Evolutionary conservation across 1,139 yeast species (phyloP).

Genomic region (Geotrichum candidum): DNA sequence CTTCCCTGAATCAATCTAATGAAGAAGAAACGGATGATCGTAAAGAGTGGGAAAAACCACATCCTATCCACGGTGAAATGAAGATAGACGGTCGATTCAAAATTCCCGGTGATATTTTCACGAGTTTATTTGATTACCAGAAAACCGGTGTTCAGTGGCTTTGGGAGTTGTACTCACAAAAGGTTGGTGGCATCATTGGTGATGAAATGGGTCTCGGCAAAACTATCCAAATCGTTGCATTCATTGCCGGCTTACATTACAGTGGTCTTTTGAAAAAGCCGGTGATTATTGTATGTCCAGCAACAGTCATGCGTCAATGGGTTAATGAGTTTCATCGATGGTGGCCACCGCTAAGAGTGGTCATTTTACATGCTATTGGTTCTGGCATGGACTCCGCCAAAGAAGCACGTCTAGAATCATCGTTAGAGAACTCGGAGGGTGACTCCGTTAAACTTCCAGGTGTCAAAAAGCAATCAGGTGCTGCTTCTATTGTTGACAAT

Average conservation of each 20-base stretch:
- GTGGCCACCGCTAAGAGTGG: conserved; percentile 95
- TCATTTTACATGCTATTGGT: conserved; percentile 87
- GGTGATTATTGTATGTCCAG: conserved; percentile 85
- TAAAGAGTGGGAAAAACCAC: conserved; percentile 67
- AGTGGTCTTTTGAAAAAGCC: conserved; percentile 73
- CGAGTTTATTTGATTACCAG: conserved; percentile 84
- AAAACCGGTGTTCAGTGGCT: conserved; percentile 77
- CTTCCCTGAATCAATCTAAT: conserved; percentile 1
- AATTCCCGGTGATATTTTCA: conserved; percentile 87
- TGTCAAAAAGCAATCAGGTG: conserved; percentile 29
- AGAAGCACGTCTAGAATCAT: conserved; percentile 45
- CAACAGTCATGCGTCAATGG: conserved; percentile 95
- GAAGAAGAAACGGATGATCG: conserved; percentile 27
- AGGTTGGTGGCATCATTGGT: conserved; percentile 90
- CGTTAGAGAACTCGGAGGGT: conserved; percentile 45
- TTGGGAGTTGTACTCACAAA: conserved; percentile 75
- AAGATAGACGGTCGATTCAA: conserved; percentile 59
- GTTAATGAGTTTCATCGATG: conserved; percentile 89
- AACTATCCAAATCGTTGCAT: conserved; percentile 85
- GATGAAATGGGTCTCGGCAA: conserved; percentile 98
- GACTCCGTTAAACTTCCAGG: conserved; percentile 33
- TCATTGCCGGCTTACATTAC: conserved; percentile 83
- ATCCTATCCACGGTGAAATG: conserved; percentile 74
- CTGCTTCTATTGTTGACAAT: conserved; percentile 42
- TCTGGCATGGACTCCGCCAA: conserved; percentile 66